Conservation (phyloP, 306 rosid species). For the Nissolia schottii region DNA sequence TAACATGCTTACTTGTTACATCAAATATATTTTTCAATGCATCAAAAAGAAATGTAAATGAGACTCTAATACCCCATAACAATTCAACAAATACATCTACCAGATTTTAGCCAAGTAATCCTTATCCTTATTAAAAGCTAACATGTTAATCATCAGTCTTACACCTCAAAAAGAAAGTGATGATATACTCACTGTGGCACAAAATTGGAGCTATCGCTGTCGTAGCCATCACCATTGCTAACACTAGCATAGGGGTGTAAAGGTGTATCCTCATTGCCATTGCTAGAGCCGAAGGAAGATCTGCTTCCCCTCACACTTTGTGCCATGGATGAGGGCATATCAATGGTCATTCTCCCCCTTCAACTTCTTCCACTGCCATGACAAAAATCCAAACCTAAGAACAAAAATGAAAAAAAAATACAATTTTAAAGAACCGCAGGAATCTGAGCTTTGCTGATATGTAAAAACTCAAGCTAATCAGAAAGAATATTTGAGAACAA, state of each 20-base stretch:
- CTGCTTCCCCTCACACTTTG: conserved; percentile 53
- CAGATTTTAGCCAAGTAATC: background rate
- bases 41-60: background rate
- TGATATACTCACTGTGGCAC: conserved; percentile 58
- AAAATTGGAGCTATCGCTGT: conserved; percentile 69
- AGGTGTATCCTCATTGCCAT: conserved; percentile 58
- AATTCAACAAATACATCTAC: background rate
- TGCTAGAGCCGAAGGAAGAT: conserved; percentile 65
- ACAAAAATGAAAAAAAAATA: background rate
- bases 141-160: background rate
- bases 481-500: background rate
- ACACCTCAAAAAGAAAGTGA: background rate
- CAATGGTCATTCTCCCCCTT: conserved; percentile 56
- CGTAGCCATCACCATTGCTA: conserved; percentile 62
- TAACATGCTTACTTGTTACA: background rate
- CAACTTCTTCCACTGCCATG: conserved; percentile 25
- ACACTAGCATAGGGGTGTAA: conserved; percentile 31
- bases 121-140: background rate
- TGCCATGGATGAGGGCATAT: conserved; percentile 49
- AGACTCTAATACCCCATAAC: background rate
- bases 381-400: conserved; percentile 7
- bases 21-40: background rate
- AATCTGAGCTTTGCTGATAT: background rate
- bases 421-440: background rate
- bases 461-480: background rate